phyloP scores from a whole-genome alignment of 1,139 yeast species.

The Geotrichum restrictum region DNA sequence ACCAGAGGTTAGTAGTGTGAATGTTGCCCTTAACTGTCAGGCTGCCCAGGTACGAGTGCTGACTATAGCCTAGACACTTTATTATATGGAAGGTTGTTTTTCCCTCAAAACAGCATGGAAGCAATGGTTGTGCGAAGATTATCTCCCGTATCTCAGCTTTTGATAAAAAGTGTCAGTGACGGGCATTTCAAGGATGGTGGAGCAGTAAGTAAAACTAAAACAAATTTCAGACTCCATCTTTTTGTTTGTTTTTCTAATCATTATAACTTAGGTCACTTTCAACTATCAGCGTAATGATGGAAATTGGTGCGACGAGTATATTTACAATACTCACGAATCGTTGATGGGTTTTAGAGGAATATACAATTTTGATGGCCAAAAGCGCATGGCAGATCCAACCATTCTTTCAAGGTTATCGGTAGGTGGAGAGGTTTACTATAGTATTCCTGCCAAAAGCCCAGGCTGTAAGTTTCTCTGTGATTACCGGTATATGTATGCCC shows the following conservation, averaged over 20 bases:
- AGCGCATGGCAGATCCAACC: conserved; percentile 28
- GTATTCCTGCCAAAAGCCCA: conserved; percentile 68
- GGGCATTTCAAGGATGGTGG: conserved; percentile 56
- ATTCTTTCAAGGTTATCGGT: conserved; percentile 53
- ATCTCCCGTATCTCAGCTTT: conserved; percentile 56
- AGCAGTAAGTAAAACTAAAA: conserved; percentile 34
- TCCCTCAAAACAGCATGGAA: conserved; percentile 84
- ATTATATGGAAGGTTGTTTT: conserved; percentile 78
- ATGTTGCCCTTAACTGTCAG: not conserved
- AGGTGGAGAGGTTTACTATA: conserved; percentile 90
- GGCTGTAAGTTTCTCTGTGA: conserved; percentile 27
- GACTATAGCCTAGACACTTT: conserved; percentile 34
- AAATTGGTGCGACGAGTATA: conserved; percentile 65
- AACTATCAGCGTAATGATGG: conserved; percentile 69
- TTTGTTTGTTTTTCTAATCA: conserved; percentile 26
- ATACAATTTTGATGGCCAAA: conserved; percentile 55
- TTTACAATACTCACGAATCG: conserved; percentile 82
- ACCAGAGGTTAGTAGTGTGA: conserved; percentile 18
- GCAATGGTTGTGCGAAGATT: conserved; percentile 77
- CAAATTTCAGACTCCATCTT: no score
- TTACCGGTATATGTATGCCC: no score
- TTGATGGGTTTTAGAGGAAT: conserved; percentile 78
- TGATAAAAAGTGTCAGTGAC: conserved; percentile 72
- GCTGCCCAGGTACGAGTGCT: conserved; percentile 15
- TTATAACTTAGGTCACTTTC: conserved; percentile 55